Conservation (phyloP, 306 rosid species). For the Vachellia pachyceras region DNA sequence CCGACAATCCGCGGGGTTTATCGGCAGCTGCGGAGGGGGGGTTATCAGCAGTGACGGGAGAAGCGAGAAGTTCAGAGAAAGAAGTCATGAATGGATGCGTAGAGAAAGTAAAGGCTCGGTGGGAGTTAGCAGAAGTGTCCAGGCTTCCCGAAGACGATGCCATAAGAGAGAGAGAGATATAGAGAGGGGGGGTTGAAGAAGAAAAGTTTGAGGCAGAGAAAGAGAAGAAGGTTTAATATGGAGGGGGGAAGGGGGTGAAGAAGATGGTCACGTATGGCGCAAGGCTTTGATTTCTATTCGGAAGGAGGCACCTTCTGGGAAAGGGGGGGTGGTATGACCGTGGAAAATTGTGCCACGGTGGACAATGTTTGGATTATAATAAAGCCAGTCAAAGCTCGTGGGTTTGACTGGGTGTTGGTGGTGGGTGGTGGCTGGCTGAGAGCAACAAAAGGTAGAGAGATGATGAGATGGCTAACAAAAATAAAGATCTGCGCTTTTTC, state of each 20-base stretch:
- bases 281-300: conserved; percentile 21
- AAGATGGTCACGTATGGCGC: conserved; percentile 56
- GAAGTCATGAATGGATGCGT: conserved; percentile 74
- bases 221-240: background rate
- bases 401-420: conserved; percentile 73
- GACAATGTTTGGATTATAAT: background rate
- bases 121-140: conserved; percentile 62
- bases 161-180: conserved; percentile 26
- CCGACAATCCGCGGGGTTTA: conserved; percentile 49
- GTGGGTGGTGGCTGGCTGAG: conserved; percentile 69
- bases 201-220: background rate
- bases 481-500: background rate
- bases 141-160: conserved; percentile 66
- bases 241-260: conserved; percentile 27
- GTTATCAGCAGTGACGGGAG: conserved; percentile 39
- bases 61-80: conserved; percentile 72
- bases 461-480: background rate
- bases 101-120: conserved; percentile 50
- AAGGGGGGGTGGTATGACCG: conserved; percentile 57
- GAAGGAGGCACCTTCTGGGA: conserved; percentile 54
- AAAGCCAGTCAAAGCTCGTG: conserved; percentile 66
- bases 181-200: background rate
- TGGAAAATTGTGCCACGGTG: conserved; percentile 32
- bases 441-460: background rate
- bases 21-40: conserved; percentile 20